Evolutionary conservation across 768 basidiomycete species (phyloP).

Genomic region (Serendipita vermifera): DNA sequence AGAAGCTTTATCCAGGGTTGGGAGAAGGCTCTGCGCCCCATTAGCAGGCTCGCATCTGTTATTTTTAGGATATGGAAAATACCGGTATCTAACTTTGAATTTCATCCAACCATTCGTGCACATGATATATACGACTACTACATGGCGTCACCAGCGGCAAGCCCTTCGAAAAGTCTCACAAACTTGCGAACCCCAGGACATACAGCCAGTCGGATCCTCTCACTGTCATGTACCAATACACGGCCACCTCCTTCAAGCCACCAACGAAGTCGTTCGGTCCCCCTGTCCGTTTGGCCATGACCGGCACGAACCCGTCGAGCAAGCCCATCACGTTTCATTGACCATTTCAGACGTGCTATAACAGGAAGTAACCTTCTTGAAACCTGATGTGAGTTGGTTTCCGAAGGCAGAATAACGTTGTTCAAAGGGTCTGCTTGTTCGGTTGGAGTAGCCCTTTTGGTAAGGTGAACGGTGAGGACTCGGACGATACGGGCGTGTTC

Average conservation of each 20-base stretch:
- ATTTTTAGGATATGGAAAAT: no score
- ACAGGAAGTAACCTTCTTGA: neutral
- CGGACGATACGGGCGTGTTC: neutral
- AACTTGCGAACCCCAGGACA: neutral
- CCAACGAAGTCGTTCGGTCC: neutral
- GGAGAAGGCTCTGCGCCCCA: no score
- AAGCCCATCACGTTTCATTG: neutral
- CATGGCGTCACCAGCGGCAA: no score
- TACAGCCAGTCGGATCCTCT: neutral
- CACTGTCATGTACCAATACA: neutral
- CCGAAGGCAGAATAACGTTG: no score
- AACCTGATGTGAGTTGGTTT: neutral
- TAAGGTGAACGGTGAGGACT: neutral
- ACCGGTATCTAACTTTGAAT: no score
- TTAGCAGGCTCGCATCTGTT: no score
- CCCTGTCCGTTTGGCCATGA: neutral
- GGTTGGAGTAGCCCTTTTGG: neutral
- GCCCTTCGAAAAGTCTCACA: conserved; percentile 11
- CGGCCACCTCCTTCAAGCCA: neutral
- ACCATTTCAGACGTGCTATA: neutral
- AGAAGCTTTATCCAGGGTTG: no score
- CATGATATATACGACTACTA: no score
- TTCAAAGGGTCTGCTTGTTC: no score
- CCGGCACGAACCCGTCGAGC: neutral
- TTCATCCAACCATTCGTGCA: no score